phyloP scores from a whole-genome alignment of 1,139 yeast species.

The Zhuliangozyma blackwelliae region DNA sequence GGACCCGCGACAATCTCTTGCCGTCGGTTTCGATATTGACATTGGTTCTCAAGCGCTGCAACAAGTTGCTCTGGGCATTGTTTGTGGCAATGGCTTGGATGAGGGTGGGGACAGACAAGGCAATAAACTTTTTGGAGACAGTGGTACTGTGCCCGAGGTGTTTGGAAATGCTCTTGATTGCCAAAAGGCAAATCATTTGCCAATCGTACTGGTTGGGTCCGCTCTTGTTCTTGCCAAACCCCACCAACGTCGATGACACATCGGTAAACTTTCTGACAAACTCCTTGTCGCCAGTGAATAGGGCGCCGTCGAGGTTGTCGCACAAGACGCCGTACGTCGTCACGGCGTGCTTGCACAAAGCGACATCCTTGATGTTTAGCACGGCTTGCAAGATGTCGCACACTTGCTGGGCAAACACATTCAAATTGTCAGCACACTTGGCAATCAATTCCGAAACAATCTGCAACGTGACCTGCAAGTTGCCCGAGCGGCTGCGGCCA shows the following conservation, averaged over 20 bases:
- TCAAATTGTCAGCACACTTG: slow-evolving; percentile 77
- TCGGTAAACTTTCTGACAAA: slow-evolving; percentile 50
- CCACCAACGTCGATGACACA: slow-evolving; percentile 36
- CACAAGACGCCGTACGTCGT: slow-evolving; percentile 60
- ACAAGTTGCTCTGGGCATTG: slow-evolving; percentile 15
- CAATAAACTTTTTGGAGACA: slow-evolving; percentile 33
- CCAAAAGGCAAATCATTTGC: slow-evolving; percentile 44
- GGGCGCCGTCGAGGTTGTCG: slow-evolving; percentile 57
- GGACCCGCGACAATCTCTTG: slow-evolving; percentile 22
- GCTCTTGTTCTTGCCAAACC: slow-evolving; percentile 15
- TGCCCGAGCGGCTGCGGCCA: slow-evolving; percentile 58
- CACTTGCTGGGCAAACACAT: slow-evolving; percentile 68
- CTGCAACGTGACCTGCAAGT: slow-evolving; percentile 74
- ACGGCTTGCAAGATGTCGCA: slow-evolving; percentile 46
- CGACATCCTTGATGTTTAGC: slow-evolving; percentile 49
- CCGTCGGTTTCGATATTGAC: slow-evolving; percentile 24
- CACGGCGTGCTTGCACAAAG: slow-evolving; percentile 49
- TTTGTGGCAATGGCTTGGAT: slow-evolving; percentile 25
- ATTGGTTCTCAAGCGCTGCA: slow-evolving; percentile 19
- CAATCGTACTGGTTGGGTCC: slow-evolving; percentile 44
- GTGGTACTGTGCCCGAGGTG: slow-evolving; percentile 42
- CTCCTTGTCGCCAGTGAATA: slow-evolving; percentile 67
- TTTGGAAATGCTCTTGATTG: slow-evolving; percentile 39
- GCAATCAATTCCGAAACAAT: slow-evolving; percentile 67
- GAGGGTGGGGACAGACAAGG: slow-evolving; percentile 39